A percentile compares a stretch with the other conserved stretches of the same genome.
phyloP scores from a whole-genome alignment of 2,329 filamentous ascomycete genomes.

The Cordyceps cateniannulata region DNA sequence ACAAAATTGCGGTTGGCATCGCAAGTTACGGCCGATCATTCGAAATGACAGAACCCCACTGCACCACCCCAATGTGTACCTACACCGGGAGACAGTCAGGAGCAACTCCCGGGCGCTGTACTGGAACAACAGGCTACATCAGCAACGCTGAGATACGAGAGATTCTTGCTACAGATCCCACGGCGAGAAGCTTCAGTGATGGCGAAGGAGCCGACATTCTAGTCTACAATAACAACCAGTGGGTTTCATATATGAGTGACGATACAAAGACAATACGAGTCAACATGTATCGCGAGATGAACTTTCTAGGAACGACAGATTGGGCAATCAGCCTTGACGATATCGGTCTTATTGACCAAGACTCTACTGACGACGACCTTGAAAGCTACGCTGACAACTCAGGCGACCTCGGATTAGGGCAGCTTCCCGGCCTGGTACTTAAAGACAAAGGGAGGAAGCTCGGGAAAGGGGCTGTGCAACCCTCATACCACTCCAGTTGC shows the following conservation, averaged over 20 bases:
- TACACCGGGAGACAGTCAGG: constrained; percentile 20
- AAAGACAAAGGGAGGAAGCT: not conserved
- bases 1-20: not conserved
- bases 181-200: constrained; percentile 9
- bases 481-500: not conserved
- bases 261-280: constrained; percentile 13
- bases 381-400: not conserved
- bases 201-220: constrained; percentile 12
- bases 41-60: constrained; percentile 24
- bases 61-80: constrained; percentile 20
- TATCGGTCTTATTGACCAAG: not conserved
- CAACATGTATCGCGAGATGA: constrained; percentile 13
- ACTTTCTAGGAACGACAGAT: constrained; percentile 18
- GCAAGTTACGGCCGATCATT: constrained; percentile 23
- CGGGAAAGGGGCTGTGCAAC: not conserved
- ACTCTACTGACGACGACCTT: not conserved
- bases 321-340: constrained; percentile 20
- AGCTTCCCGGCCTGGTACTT: not conserved
- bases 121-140: constrained; percentile 27
- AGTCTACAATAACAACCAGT: constrained; percentile 17
- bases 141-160: constrained; percentile 26
- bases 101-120: constrained; percentile 25
- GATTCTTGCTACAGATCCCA: constrained; percentile 17
- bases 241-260: constrained; percentile 18
- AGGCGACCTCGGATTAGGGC: not conserved